Evolutionary conservation across 768 basidiomycete genomes (phyloP).

Genomic region (Pleurotus cornucopiae): DNA sequence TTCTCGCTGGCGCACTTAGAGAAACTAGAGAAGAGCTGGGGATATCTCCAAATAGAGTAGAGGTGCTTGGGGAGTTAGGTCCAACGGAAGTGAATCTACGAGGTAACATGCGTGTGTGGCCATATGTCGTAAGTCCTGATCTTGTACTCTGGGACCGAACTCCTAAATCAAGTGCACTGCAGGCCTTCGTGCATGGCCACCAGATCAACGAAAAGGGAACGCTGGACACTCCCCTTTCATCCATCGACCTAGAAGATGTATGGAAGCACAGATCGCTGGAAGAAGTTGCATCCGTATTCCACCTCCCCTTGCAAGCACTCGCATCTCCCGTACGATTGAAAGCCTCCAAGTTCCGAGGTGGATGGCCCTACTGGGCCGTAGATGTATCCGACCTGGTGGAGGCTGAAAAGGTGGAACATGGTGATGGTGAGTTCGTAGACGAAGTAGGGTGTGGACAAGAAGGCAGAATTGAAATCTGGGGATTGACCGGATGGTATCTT

Average conservation of each 20-base stretch:
- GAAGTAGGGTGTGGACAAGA: conserved; percentile 24
- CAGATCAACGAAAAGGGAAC: conserved; percentile 15
- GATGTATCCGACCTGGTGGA: conserved; percentile 60
- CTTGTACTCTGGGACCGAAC: no score
- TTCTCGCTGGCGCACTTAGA: conserved; percentile 56
- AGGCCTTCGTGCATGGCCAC: conserved; percentile 37
- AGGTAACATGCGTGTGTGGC: conserved; percentile 66
- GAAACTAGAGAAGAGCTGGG: conserved; percentile 78
- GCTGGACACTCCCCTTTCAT: conserved; percentile 50
- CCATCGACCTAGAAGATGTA: conserved; percentile 49
- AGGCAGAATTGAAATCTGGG: conserved; percentile 70
- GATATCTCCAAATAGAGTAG: conserved; percentile 52
- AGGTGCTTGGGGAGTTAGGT: conserved; percentile 62
- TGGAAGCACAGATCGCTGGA: conserved; percentile 39
- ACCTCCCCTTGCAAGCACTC: conserved; percentile 58
- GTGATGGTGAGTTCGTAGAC: conserved; percentile 24
- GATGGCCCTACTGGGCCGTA: conserved; percentile 59
- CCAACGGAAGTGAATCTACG: conserved; percentile 55
- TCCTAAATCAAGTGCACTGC: neutral
- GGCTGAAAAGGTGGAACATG: conserved; percentile 14
- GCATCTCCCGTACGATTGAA: conserved; percentile 44
- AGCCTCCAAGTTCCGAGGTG: conserved; percentile 50
- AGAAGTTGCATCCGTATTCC: conserved; percentile 71
- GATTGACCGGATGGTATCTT: conserved; percentile 82
- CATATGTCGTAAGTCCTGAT: conserved; percentile 58